Evolutionary conservation across 2,329 filamentous ascomycete genomes (phyloP).

Genomic region (Albifimbria verrucaria): DNA sequence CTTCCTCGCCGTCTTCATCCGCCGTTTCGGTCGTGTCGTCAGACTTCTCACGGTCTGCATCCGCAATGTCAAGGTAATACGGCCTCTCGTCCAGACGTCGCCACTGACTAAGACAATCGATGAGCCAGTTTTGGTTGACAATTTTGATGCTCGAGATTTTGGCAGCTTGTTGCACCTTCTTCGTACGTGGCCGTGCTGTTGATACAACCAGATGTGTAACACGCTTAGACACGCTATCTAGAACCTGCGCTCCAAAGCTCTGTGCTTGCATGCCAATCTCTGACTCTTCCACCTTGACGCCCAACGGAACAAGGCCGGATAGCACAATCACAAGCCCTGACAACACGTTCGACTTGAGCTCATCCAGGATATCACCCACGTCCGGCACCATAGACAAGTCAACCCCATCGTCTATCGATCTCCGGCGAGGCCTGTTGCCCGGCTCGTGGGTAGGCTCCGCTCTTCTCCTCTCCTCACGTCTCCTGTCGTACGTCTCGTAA

Average conservation of each 20-base stretch:
- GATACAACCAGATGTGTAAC: slow-evolving; percentile 75
- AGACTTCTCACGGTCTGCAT: slow-evolving; percentile 53
- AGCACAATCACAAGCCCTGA: slow-evolving; percentile 76
- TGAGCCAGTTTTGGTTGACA: slow-evolving; percentile 87
- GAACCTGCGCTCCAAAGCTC: slow-evolving; percentile 73
- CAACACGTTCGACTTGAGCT: slow-evolving; percentile 75
- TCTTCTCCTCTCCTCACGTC: slow-evolving; percentile 33
- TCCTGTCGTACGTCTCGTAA: slow-evolving; percentile 75
- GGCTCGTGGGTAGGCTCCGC: slow-evolving; percentile 31
- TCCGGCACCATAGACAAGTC: slow-evolving; percentile 67
- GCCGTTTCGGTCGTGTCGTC: slow-evolving; percentile 29
- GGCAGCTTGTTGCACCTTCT: slow-evolving; percentile 86
- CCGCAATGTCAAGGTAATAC: slow-evolving; percentile 73
- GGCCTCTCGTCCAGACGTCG: slow-evolving; percentile 71
- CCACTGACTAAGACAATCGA: slow-evolving; percentile 83
- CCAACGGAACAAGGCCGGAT: slow-evolving; percentile 84
- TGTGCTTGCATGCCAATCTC: slow-evolving; percentile 86
- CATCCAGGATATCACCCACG: slow-evolving; percentile 77
- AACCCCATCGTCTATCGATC: slow-evolving; percentile 35
- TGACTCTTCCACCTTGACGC: slow-evolving; percentile 72
- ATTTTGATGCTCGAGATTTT: slow-evolving; percentile 81
- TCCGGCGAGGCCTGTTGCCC: slow-evolving; percentile 26
- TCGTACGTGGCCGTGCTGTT: slow-evolving; percentile 70
- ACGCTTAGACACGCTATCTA: slow-evolving; percentile 54
- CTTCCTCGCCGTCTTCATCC: slow-evolving; percentile 22